These are phyloP conservation scores for Tylopilus sp. DNA, from an alignment of 1,284 basidiomycete species.

Conservation along the genomic window DNA sequence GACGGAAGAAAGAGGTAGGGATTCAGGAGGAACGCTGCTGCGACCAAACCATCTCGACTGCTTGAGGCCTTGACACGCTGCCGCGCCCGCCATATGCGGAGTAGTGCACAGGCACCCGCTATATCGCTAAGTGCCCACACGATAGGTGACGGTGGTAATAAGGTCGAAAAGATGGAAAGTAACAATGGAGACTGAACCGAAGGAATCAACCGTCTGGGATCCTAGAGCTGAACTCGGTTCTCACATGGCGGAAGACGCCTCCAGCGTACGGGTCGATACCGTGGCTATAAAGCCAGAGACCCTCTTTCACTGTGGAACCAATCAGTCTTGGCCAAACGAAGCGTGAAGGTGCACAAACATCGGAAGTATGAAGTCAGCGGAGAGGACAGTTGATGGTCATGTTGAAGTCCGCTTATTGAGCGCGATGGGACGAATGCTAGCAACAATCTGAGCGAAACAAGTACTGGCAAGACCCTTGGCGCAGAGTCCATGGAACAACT, in stretches of 20 bases:
- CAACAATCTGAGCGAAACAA: slow-evolving; percentile 45
- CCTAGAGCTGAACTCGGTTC: slow-evolving; percentile 22
- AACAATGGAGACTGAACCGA: slow-evolving; percentile 71
- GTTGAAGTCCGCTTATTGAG: slow-evolving; percentile 39
- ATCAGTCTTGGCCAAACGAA: neutral
- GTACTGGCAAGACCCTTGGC: slow-evolving; percentile 28
- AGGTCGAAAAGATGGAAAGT: slow-evolving; percentile 71
- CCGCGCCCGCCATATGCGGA: slow-evolving; percentile 62
- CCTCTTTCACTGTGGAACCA: slow-evolving; percentile 72
- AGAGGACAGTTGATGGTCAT: slow-evolving; percentile 76
- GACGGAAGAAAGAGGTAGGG: slow-evolving; percentile 82
- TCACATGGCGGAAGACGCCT: slow-evolving; percentile 79
- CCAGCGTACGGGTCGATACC: slow-evolving; percentile 83
- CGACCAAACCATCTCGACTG: slow-evolving; percentile 55
- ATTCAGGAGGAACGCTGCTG: slow-evolving; percentile 75
- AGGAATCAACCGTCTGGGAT: neutral
- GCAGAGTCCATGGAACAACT: slow-evolving; percentile 12
- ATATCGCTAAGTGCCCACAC: slow-evolving; percentile 74
- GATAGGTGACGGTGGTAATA: slow-evolving; percentile 56
- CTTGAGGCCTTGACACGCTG: slow-evolving; percentile 42
- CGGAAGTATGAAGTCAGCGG: slow-evolving; percentile 73
- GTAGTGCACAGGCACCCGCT: slow-evolving; percentile 61
- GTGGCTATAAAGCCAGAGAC: slow-evolving; percentile 71
- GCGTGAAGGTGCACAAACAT: slow-evolving; percentile 34
- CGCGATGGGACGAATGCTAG: slow-evolving; percentile 49